Base-by-base conservation (phyloP, 2,329 filamentous ascomycete species). In the Monosporascus sp. region DNA sequence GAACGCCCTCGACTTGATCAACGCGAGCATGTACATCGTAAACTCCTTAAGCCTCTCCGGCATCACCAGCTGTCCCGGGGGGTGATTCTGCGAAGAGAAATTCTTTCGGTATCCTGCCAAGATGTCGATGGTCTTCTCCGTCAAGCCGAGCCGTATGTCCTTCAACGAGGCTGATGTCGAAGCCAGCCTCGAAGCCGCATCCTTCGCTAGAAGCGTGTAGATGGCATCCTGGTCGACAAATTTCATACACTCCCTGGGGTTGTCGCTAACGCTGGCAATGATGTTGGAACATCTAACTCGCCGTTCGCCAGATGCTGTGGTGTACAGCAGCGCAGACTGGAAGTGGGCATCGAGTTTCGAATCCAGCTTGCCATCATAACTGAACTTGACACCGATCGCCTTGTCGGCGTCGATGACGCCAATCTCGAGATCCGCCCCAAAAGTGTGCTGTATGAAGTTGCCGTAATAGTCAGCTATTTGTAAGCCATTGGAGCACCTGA, bases 341-440 rank as follows among this genome's bases (percentile, higher is more conserved):
- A 99, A 99, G 73, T 99, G 94, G 7, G 93, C 93, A 70, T 99
- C 94, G 22, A 97, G 80, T 72, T 97, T 97, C 5, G 91, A 78
- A 71, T 99, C 94, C n/a, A 99, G 82, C 73, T 97, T 97, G 55
- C 94, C 94, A 67, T 99, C 94, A 70, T 99, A 96, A 63, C 84
- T 89, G 70, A 99, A 99, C 48, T 91, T 87, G 11, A 97, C 89
- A 3, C 87, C 89, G 60, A 99, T 81, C 9, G 93, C 91, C 74
- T 97, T 97, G 72, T 99, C 94, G 20, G 91, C 86, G 68, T 97
- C 94, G 50, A 97, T 85, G 50, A 89, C 84, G 28, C 94, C 94
- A 63, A 99, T 89, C 68, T 99, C 92, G 45, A 99, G 81, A 71
- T 99, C 94, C 3, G 92, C 91, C 11, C 91, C 92, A 66, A 96